Evolutionary conservation across 495 filamentous ascomycete genomes (phyloP).

Genomic region (Xylaria scruposa): DNA sequence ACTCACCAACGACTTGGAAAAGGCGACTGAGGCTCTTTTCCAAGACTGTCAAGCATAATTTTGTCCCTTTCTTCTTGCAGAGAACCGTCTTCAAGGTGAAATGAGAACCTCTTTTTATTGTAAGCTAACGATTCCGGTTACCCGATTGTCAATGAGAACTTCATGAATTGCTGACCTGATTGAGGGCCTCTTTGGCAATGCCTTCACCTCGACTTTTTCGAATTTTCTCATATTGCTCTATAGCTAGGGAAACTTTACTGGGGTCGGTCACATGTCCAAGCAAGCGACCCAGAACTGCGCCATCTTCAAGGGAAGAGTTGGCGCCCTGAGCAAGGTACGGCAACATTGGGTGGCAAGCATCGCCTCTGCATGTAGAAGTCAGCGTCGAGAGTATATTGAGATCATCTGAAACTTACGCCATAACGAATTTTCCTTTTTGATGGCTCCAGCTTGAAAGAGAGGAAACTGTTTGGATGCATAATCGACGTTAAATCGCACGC

Average conservation of each 20-base stretch:
- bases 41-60: neutral
- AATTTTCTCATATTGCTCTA: slow-evolving; percentile 64
- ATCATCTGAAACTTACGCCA: neutral
- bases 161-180: neutral
- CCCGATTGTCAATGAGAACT: neutral
- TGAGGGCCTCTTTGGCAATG: slow-evolving; percentile 55
- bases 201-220: slow-evolving; percentile 65
- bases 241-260: slow-evolving; percentile 47
- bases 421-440: neutral
- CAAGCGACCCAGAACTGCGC: slow-evolving; percentile 57
- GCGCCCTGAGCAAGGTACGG: slow-evolving; percentile 70
- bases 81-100: neutral
- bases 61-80: neutral
- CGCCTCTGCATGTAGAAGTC: neutral
- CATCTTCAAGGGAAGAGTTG: slow-evolving; percentile 63
- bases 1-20: slow-evolving; percentile 2
- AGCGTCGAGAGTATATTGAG: neutral
- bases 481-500: neutral
- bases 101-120: neutral
- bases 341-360: slow-evolving; percentile 67
- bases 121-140: neutral
- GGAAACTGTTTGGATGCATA: neutral
- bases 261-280: slow-evolving; percentile 61
- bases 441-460: neutral
- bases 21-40: neutral